Evolutionary conservation across 2,329 filamentous ascomycete genomes (phyloP).

Genomic region (Microsporum audouinii): DNA sequence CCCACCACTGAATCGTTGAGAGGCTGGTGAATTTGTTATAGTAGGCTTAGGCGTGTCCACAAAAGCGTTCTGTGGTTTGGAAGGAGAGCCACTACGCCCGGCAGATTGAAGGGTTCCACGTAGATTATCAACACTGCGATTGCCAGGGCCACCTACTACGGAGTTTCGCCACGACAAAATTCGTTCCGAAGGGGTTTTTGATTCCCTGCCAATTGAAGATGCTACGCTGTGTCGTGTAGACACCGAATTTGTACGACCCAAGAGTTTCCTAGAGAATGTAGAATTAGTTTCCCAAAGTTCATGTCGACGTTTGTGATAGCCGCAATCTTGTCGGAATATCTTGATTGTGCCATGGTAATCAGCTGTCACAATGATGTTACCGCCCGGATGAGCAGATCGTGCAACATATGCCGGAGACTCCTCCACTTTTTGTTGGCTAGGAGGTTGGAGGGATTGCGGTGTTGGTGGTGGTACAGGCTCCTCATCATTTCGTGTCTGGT

Average conservation of each 20-base stretch:
- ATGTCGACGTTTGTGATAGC: conserved; percentile 62
- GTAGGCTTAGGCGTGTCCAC: background rate
- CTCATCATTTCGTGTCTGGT: conserved; percentile 30
- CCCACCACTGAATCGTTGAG: background rate
- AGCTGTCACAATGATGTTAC: conserved; percentile 85
- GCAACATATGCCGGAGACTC: conserved; percentile 68
- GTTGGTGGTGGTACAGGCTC: conserved; percentile 7
- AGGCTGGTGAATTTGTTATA: background rate
- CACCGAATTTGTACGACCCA: conserved; percentile 45
- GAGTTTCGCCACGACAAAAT: conserved; percentile 82
- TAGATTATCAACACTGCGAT: conserved; percentile 36
- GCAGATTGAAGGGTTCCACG: conserved; percentile 20
- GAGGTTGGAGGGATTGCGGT: conserved; percentile 19
- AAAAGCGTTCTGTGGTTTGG: conserved; percentile 26
- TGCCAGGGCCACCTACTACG: conserved; percentile 42
- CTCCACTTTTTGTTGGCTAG: conserved; percentile 40
- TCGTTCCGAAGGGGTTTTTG: conserved; percentile 52
- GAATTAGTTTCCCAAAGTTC: conserved; percentile 70
- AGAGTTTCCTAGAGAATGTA: conserved; percentile 59
- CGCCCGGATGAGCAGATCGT: conserved; percentile 62
- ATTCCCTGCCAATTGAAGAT: conserved; percentile 33
- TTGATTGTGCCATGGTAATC: conserved; percentile 84
- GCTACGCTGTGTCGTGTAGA: conserved; percentile 43
- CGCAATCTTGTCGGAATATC: conserved; percentile 90
- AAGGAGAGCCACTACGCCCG: conserved; percentile 39